Base-by-base conservation (phyloP, 192 early-diverging fungal genomes). In the Martensiomyces pterosporus region DNA sequence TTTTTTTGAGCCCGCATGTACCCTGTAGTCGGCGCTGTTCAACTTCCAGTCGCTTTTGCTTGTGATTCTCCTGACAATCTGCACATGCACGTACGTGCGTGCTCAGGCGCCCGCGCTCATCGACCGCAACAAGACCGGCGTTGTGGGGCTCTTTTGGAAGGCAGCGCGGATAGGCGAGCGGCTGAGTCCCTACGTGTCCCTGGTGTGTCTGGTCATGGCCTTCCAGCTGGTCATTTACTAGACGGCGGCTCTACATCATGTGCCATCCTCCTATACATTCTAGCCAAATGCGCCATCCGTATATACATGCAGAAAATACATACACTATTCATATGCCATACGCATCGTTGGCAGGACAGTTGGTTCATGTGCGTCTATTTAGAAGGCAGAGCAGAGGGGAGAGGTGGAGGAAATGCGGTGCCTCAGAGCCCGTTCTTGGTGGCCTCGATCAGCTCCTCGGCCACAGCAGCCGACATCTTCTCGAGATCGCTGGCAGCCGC, bases 121-220 rank as follows among this genome's bases (percentile, higher is more conserved):
- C 4, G 91, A 91, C 65, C 77, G 82, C 45, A 94, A 94, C 75
- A 94, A 94, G 75, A 82, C 84, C 37, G 92, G 92, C 15, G 49
- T 95, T 19, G 58, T 89, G 22, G 93, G 95, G 14, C 63, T 97
- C 39, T 86, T 98, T 54, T 98, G 93, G 93, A 98, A 98, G 64
- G 79, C 82, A 14, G 92, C 93, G 21, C 79, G 93, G 56, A 90
- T 98, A 64, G 92, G 94, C 14, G 94, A 98, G 64, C 80, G 95
- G 15, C 76, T 98, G 33, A 90, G 87, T 47, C 95, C 95, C 25
- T 98, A 95, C 50, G 93, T 98, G 10, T 87, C 91, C 18, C 56
- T 97, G 40, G 88, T 87, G 15, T 97, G 92, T 55, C 64, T 96
- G 14, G 57, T 81, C 25, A 95, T 97, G 91, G 93, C 84, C 8